Evolutionary conservation across 148 eudicot species (phyloP), one percentile per base, ranked within the genome.

Genomic region (Talinum fruticosum): DNA sequence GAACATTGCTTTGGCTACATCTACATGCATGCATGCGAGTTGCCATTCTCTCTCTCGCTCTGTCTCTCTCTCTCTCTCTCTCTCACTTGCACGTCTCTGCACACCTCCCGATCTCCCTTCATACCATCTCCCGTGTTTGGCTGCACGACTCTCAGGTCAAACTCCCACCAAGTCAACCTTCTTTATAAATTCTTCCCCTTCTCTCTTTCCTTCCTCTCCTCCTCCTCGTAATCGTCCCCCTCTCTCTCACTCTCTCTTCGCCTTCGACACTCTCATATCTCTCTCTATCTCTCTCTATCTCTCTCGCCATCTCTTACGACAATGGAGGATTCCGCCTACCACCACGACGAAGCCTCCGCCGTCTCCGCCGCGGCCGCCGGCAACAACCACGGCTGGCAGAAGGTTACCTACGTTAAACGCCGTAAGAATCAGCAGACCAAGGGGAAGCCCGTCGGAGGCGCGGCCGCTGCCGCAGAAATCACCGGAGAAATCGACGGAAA

Each of bases 381-480:
- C 73, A 81, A 65, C 49, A 75, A 78, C 62, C 84, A 88, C 59
- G 91, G 89, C 4, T 88, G 91, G 91, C 88, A 88, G 61, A 88
- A 87, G 76, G 91, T 88, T 26, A 85, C 85, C 37, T 88, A 88
- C 79, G 69, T 81, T 10, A 88, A 88, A 74, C 80, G 83, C 44
- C 77, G 86, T 3, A 83, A 82, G 23, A 88, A 85, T 38, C 80
- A 73, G 65, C 79, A 78, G 65, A 84, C 77, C 65, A 66, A 87
- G 62, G 79, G 49, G 4, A 76, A 62, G 65, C 18, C 77, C 67
- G 26, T 24, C 35, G 83, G 57, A 30, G 38, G n/a, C 13, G 8
- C 75, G 51, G 29, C 32, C 18, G 4, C 28, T 0, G 69, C 53
- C 19, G 72, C 57, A 13, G 57, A 26, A 49, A 54, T 68, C 23